Evolutionary conservation across 352 stramenopile species (phyloP), one percentile per base, ranked within the genome.

Genomic region (Phytopythium cucurbitacearum): DNA sequence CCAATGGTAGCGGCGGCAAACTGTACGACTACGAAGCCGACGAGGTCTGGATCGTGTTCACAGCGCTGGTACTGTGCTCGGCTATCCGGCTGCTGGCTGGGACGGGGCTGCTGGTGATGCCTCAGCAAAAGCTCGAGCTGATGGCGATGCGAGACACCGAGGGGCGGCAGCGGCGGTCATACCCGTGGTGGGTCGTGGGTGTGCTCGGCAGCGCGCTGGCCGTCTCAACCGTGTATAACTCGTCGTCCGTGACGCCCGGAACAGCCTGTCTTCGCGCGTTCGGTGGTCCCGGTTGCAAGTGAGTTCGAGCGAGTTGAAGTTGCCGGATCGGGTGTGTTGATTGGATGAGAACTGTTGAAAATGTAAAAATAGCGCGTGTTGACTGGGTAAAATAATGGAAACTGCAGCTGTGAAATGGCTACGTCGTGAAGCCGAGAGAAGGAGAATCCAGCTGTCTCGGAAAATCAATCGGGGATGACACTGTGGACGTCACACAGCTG

Each of bases 201-300:
- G 57, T 71, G 0, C 38, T 80, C 12, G 58, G 60, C 7, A 16
- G 57, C 12, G 57, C 73, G 0, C 62, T 66, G 34, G 53, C 76
- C 35, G 65, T 80, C 39, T 64, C 65, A 39, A 56, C 70, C 39
- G 53, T 76, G 0, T 76, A 71, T 54, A 76, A 76, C 36, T 52
- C 60, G 33, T 47, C 69, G 21, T 61, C 64, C 0, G 59, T 76
- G 15, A 57, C 62, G 1, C 64, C 67, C 0, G 62, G 51, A 21
- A 73, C 64, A 10, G 53, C 67, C 32, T 76, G 67, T 43, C 37
- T 76, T 13, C 51, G 32, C 15, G 51, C 72, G 36, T 62, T 69
- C 12, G 67, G 67, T 42, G 67, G 67, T 36, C 54, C 28, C 33
- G 67, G 67, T 42, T 76, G 67, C 61, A 45, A 39, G 16, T 59